A percentile compares a stretch with the other conserved stretches of the same genome.
Conservation (phyloP, 352 stramenopile genomes). For the Phytopythium montanum region DNA sequence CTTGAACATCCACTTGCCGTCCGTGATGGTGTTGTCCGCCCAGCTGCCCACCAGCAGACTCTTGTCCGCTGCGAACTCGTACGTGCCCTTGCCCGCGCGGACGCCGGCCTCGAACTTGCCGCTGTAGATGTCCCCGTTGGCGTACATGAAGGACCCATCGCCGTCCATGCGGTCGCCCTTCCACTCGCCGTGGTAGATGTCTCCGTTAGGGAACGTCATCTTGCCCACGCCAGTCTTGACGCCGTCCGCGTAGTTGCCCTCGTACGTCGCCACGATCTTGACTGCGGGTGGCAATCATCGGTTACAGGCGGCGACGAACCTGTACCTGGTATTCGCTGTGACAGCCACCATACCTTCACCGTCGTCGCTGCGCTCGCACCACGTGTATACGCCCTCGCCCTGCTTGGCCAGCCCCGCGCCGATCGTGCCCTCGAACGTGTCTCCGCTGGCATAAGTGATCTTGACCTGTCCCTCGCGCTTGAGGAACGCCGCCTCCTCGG, state of each 20-base stretch:
- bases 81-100: slow-evolving; percentile 84
- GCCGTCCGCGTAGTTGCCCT: slow-evolving; percentile 85
- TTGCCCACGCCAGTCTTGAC: slow-evolving; percentile 86
- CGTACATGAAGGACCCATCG: slow-evolving; percentile 90
- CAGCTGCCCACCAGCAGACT: slow-evolving; percentile 86
- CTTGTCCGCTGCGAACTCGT: slow-evolving; percentile 84
- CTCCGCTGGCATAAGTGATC: slow-evolving; percentile 88
- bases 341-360: slow-evolving; percentile 42
- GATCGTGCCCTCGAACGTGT: slow-evolving; percentile 89
- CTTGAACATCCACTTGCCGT: slow-evolving; percentile 91
- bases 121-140: slow-evolving; percentile 91
- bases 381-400: slow-evolving; percentile 86
- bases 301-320: background rate
- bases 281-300: slow-evolving; percentile 20
- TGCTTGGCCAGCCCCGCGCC: slow-evolving; percentile 79
- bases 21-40: slow-evolving; percentile 80
- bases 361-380: slow-evolving; percentile 65
- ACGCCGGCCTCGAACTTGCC: slow-evolving; percentile 79
- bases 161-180: slow-evolving; percentile 81
- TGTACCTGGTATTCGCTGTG: background rate
- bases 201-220: slow-evolving; percentile 90
- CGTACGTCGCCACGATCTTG: slow-evolving; percentile 73
- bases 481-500: slow-evolving; percentile 85
- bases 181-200: slow-evolving; percentile 90
- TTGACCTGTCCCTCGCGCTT: slow-evolving; percentile 77